Evolutionary conservation across 345 rosid species (phyloP).

Genomic region (Gynandropsis gynandra): DNA sequence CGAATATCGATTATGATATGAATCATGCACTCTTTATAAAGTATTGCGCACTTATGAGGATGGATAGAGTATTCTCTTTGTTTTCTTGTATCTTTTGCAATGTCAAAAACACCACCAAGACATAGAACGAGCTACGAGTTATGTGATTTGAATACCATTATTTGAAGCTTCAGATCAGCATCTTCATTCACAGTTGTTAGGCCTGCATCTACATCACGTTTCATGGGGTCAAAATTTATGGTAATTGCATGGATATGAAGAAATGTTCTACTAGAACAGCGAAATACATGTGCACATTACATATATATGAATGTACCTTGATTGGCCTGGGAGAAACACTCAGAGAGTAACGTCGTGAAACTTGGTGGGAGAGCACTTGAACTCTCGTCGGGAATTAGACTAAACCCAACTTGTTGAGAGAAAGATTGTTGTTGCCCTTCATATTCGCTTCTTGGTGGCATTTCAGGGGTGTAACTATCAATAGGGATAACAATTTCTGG

Average conservation of each 20-base stretch:
- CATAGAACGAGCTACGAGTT: no score
- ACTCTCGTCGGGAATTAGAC: slow-evolving; percentile 20
- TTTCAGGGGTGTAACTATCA: slow-evolving; percentile 29
- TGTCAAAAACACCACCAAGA: no score
- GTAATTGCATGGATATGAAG: slow-evolving; percentile 12
- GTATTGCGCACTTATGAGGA: neutral
- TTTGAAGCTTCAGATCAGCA: slow-evolving; percentile 54
- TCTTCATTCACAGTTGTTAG: slow-evolving; percentile 31
- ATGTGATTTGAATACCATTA: slow-evolving; percentile 42
- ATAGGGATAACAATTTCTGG: slow-evolving; percentile 19
- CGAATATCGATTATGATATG: no score
- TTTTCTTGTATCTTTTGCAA: no score
- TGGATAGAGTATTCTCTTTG: neutral
- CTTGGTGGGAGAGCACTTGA: slow-evolving; percentile 57
- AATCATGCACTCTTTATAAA: no score
- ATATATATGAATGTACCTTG: slow-evolving; percentile 34
- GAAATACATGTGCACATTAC: slow-evolving; percentile 3
- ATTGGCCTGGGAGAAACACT: slow-evolving; percentile 42
- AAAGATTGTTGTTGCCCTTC: slow-evolving; percentile 35
- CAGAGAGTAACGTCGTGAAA: slow-evolving; percentile 60
- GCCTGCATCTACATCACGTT: slow-evolving; percentile 31
- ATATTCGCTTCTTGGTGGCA: slow-evolving; percentile 28
- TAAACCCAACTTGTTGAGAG: slow-evolving; percentile 24
- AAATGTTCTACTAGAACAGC: slow-evolving; percentile 11
- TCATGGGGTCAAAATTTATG: slow-evolving; percentile 12